Evolutionary conservation across 2,329 filamentous ascomycete genomes (phyloP).

Genomic region (Aspergillus oerlinghausenensis): DNA sequence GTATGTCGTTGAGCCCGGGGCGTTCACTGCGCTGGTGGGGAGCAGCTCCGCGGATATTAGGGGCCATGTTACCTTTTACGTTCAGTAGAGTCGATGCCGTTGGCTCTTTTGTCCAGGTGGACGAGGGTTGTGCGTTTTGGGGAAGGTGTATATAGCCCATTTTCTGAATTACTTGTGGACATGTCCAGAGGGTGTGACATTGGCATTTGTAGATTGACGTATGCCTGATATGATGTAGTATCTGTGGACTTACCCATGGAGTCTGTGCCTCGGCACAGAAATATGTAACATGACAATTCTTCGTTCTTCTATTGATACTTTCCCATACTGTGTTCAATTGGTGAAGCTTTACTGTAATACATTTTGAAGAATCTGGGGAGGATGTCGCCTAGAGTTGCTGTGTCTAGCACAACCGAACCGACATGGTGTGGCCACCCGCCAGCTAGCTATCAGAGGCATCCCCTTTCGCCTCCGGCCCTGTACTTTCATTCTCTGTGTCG

Average conservation of each 20-base stretch:
- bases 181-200: neutral
- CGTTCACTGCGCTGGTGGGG: slow-evolving; percentile 61
- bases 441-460: slow-evolving; percentile 1
- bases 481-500: neutral
- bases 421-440: neutral
- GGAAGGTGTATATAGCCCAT: neutral
- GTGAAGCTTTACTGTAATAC: neutral
- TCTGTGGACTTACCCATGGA: neutral
- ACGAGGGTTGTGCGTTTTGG: neutral
- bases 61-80: slow-evolving; percentile 30
- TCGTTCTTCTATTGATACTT: neutral
- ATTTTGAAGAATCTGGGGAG: no score
- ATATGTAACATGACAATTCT: neutral
- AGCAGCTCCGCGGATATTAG: slow-evolving; percentile 39
- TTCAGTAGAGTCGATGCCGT: slow-evolving; percentile 11
- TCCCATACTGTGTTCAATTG: neutral
- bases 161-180: neutral
- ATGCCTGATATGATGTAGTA: neutral
- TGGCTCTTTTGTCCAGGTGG: neutral
- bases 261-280: neutral
- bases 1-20: slow-evolving; percentile 69
- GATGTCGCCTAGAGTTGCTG: neutral
- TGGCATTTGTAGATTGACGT: neutral
- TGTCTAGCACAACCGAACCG: neutral
- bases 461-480: neutral